A percentile compares a stretch with the other conserved stretches of the same genome.
These are phyloP conservation scores for Pythium myriotylum DNA, from an alignment of 352 stramenopile genomes.

Conservation along the genomic window DNA sequence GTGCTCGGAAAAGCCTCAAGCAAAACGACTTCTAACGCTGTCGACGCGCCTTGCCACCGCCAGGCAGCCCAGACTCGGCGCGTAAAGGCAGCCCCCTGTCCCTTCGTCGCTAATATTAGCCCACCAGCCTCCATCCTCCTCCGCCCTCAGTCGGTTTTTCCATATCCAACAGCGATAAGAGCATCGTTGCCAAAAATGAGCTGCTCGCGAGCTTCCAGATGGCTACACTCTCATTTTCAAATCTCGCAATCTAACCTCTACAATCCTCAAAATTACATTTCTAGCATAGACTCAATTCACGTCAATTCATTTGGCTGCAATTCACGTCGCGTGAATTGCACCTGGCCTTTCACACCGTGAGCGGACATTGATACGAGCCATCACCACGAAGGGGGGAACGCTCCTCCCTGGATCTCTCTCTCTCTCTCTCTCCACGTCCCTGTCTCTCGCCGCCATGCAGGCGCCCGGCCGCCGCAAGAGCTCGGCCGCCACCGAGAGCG, in stretches of 20 bases:
- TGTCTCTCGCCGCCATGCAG: not conserved
- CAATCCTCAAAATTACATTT: slow-evolving; percentile 1
- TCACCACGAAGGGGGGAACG: not conserved
- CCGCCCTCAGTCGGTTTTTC: slow-evolving; percentile 2
- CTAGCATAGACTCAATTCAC: slow-evolving; percentile 6
- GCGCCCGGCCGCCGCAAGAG: slow-evolving; percentile 17
- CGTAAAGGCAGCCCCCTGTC: no score
- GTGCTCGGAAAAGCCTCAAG: not conserved
- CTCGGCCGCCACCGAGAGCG: slow-evolving; percentile 16
- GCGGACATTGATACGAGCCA: slow-evolving; percentile 7
- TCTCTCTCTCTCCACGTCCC: slow-evolving; percentile 1
- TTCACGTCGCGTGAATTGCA: not conserved
- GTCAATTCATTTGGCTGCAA: not conserved
- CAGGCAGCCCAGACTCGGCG: not conserved
- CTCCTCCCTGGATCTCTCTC: not conserved
- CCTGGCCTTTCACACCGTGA: not conserved
- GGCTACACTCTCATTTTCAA: slow-evolving; percentile 13
- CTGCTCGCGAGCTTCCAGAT: slow-evolving; percentile 9
- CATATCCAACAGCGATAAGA: not conserved
- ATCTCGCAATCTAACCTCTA: slow-evolving; percentile 2
- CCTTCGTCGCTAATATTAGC: no score
- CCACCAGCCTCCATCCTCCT: no score
- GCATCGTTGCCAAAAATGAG: not conserved
- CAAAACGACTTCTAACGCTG: slow-evolving; percentile 19
- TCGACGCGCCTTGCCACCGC: slow-evolving; percentile 3